Percentiles rank a stretch among this genome's conserved stretches.
Evolutionary conservation across 352 stramenopile species (phyloP).

Genomic region (Globisporangium barbulae): DNA sequence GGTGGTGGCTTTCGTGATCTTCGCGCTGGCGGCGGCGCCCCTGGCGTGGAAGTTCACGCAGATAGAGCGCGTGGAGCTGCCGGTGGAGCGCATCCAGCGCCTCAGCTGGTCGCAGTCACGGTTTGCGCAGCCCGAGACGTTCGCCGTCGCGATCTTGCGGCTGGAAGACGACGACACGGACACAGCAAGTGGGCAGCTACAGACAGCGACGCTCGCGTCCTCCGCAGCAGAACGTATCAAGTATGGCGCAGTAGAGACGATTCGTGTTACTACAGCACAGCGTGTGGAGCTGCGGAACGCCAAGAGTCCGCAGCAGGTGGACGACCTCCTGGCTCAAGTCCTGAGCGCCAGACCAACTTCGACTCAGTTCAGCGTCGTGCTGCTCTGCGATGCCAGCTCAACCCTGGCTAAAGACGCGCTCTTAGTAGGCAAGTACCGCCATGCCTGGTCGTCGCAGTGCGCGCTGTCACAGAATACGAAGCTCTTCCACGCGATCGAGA

Average conservation of each 20-base stretch:
- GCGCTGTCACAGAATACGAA: slow-evolving; percentile 22
- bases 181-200: background rate
- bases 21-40: slow-evolving; percentile 55
- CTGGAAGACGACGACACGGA: background rate
- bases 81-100: slow-evolving; percentile 46
- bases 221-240: slow-evolving; percentile 5
- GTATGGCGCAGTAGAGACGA: background rate
- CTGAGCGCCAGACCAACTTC: slow-evolving; percentile 9
- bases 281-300: slow-evolving; percentile 1
- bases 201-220: background rate
- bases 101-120: slow-evolving; percentile 33
- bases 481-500: slow-evolving; percentile 32
- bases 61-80: slow-evolving; percentile 59
- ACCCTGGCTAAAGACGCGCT: slow-evolving; percentile 20
- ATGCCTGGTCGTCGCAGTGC: slow-evolving; percentile 55
- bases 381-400: slow-evolving; percentile 34
- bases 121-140: slow-evolving; percentile 21
- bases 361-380: slow-evolving; percentile 31
- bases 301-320: slow-evolving; percentile 21
- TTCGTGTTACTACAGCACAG: background rate
- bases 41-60: slow-evolving; percentile 67
- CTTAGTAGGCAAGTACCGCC: slow-evolving; percentile 54
- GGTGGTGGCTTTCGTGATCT: slow-evolving; percentile 71
- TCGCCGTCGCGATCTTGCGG: slow-evolving; percentile 16
- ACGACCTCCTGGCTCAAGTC: slow-evolving; percentile 30